phyloP scores from a whole-genome alignment of 345 rosid species.

The Populus simonii region DNA sequence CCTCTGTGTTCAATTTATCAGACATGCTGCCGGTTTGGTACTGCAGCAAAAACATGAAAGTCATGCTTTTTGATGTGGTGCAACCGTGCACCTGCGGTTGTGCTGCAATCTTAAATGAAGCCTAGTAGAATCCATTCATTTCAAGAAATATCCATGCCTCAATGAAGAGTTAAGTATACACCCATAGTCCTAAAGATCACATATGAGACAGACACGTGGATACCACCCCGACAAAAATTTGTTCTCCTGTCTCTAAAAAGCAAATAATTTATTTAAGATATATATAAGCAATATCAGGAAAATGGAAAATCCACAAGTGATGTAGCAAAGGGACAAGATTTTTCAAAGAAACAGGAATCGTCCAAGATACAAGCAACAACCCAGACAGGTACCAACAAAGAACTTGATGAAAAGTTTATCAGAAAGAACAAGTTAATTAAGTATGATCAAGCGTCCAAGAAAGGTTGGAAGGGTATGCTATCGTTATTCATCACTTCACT shows the following conservation, averaged over 20 bases:
- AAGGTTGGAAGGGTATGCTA: background rate
- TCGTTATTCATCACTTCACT: background rate
- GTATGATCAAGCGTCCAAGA: background rate
- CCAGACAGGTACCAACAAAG: background rate
- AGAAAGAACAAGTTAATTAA: background rate
- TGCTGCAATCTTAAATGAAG: too few relatives aligned
- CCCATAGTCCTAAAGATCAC: background rate
- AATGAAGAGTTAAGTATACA: background rate
- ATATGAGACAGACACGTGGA: background rate
- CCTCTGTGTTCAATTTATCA: background rate
- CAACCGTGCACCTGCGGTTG: too few relatives aligned
- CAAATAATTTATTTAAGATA: background rate
- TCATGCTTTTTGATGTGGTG: too few relatives aligned
- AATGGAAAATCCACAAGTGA: too few relatives aligned
- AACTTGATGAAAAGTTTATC: background rate
- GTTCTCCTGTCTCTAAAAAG: background rate
- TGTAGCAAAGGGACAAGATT: too few relatives aligned
- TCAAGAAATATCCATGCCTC: background rate
- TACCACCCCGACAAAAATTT: background rate
- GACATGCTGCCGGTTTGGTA: too few relatives aligned
- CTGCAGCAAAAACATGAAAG: too few relatives aligned
- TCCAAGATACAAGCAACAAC: background rate
- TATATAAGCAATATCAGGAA: too few relatives aligned
- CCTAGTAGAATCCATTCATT: background rate
- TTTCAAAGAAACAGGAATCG: background rate